Evolutionary conservation across 345 rosid genomes (phyloP).

Genomic region (Microthlaspi erraticum): DNA sequence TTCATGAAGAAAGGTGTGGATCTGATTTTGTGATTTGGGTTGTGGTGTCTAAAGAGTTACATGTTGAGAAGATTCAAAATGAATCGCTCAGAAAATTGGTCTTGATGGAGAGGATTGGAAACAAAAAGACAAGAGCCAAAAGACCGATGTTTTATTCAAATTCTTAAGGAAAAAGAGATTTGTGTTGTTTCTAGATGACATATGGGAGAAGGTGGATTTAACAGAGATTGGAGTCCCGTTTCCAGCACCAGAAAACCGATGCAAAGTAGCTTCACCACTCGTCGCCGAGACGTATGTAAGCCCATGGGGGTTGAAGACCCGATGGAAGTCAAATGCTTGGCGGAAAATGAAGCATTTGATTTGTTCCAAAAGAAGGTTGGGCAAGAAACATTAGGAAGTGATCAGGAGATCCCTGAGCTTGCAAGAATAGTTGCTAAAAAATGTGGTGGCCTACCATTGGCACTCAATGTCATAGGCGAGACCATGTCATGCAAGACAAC

Average conservation of each 20-base stretch:
- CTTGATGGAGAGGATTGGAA: not conserved
- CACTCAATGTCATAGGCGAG: constrained; percentile 43
- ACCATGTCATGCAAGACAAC: constrained; percentile 44
- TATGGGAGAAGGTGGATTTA: constrained; percentile 38
- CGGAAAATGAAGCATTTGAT: not conserved
- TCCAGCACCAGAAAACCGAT: not conserved
- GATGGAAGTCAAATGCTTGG: constrained; percentile 30
- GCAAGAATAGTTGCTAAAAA: constrained; percentile 38
- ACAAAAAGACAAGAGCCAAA: not conserved
- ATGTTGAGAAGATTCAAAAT: not conserved
- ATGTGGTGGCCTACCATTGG: constrained; percentile 55
- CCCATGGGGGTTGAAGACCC: not conserved
- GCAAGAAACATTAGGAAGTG: not conserved
- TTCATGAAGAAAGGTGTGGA: not conserved
- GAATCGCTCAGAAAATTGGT: constrained; percentile 12
- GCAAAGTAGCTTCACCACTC: constrained; percentile 34
- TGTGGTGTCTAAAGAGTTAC: constrained; percentile 29
- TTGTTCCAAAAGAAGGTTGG: constrained; percentile 36
- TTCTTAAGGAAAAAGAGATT: constrained; percentile 22
- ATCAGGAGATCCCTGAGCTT: constrained; percentile 29
- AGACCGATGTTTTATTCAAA: not conserved
- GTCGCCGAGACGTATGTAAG: constrained; percentile 2
- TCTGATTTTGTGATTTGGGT: constrained; percentile 38
- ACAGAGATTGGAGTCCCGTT: constrained; percentile 14
- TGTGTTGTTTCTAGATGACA: constrained; percentile 36